Base-by-base conservation (phyloP, 1,284 basidiomycete genomes). In the Cystobasidium sp. region DNA sequence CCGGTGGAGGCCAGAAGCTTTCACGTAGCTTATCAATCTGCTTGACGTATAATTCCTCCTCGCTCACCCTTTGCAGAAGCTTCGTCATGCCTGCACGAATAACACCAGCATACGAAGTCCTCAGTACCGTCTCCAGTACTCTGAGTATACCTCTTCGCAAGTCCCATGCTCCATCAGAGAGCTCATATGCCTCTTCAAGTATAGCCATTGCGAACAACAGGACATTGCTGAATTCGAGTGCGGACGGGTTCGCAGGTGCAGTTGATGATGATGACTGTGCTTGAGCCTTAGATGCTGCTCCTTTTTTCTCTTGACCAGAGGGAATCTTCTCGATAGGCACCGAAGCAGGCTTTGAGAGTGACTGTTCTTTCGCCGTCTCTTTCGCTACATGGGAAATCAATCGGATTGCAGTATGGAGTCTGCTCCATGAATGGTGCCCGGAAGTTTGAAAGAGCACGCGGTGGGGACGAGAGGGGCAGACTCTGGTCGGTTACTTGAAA, bases 151-250 rank as follows among this genome's bases (percentile, higher is more conserved):
- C 82, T 18, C 81, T 77, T 9, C 80, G 79, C 51, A 82, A 52
- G 20, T 80, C 81, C 82, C 82, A 82, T 0, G 77, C 78, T 47
- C 80, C 31, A 46, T 76, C 81, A 52, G 81, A 78, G 58, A 82
- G 77, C 64, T 81, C 79, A 67, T 82, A 81, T 1, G 82, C 82
- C 66, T 82, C 81, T 64, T 82, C 79, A 1, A 80, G 79, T 10
- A 82, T 81, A 10, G 79, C 79, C 76, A 82, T 81, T n/a, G 81
- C 75, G 24, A 80, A 80, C 6, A 80, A 78, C 14, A 82, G 77
- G 6, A 82, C 75, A 75, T 78, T 79, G 75, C 82, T 80, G 16
- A 82, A 75, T 44, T 82, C 80, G 0, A 75, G 63, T 0, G 78
- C 65, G 41, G 77, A 76, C 47, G 80, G 76, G 31, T 76, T 68